Evolutionary conservation across 2,329 filamentous ascomycete species (phyloP).

Genomic region (Sarocladium oryzae): DNA sequence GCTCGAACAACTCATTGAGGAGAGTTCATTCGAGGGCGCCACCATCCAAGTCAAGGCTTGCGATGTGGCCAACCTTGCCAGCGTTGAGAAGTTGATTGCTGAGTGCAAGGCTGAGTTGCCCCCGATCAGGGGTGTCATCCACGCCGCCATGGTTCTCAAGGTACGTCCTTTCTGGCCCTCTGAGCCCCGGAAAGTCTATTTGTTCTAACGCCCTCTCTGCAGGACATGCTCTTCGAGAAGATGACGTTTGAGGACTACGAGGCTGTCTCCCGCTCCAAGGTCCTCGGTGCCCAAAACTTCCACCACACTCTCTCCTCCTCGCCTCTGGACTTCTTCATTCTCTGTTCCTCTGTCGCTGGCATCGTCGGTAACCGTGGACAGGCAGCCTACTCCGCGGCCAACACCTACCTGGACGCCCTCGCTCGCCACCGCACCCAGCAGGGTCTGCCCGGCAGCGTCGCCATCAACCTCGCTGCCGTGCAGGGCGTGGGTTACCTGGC

Average conservation of each 20-base stretch:
- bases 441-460: conserved; percentile 18
- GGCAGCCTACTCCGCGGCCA: conserved; percentile 32
- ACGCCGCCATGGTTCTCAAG: conserved; percentile 34
- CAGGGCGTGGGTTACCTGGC: conserved; percentile 41
- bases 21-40: background rate
- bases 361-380: conserved; percentile 29
- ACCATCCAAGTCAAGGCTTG: background rate
- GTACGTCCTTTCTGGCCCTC: conserved; percentile 4
- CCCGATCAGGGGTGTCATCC: conserved; percentile 36
- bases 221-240: conserved; percentile 24
- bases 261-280: conserved; percentile 24
- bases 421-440: conserved; percentile 9
- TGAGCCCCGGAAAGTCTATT: background rate
- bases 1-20: background rate
- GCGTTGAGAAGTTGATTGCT: conserved; percentile 11
- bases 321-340: conserved; percentile 33
- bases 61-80: conserved; percentile 19
- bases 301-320: conserved; percentile 14
- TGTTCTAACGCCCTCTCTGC: conserved; percentile 16
- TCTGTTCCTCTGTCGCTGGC: conserved; percentile 28
- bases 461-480: conserved; percentile 47
- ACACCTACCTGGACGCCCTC: conserved; percentile 25
- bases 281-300: conserved; percentile 23
- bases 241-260: conserved; percentile 25
- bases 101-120: conserved; percentile 12